Conservation (phyloP, 352 stramenopile genomes). For the Globisporangium orthogonon region DNA sequence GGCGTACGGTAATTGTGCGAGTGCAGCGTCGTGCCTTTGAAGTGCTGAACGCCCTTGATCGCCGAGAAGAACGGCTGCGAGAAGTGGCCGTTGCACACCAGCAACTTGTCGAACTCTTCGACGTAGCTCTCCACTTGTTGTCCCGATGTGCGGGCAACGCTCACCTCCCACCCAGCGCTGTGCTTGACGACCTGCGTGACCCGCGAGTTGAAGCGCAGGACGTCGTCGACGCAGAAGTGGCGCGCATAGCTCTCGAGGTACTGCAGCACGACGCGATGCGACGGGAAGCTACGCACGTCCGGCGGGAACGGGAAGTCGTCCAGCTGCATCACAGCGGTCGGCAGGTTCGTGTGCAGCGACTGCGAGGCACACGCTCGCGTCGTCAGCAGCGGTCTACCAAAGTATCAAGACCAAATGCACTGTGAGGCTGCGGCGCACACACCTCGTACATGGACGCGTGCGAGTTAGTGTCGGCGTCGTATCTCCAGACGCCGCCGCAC, state of each 20-base stretch:
- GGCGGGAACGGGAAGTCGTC: constrained; percentile 60
- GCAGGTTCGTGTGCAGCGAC: constrained; percentile 78
- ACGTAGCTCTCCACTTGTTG: constrained; percentile 36
- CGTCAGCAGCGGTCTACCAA: background rate
- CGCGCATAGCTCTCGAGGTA: constrained; percentile 69
- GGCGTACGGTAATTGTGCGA: constrained; percentile 54
- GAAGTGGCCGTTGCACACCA: constrained; percentile 81
- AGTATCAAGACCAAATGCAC: background rate
- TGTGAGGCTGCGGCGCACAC: background rate
- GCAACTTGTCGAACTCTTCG: constrained; percentile 66
- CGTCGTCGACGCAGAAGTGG: constrained; percentile 42
- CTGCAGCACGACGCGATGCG: constrained; percentile 48
- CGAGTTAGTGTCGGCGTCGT: constrained; percentile 34
- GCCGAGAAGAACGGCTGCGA: constrained; percentile 35
- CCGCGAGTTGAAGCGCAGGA: constrained; percentile 39
- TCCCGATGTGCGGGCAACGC: constrained; percentile 20
- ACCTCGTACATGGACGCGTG: constrained; percentile 75
- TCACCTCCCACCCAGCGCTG: background rate
- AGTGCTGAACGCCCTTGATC: constrained; percentile 55
- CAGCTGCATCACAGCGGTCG: constrained; percentile 77
- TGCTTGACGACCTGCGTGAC: constrained; percentile 48
- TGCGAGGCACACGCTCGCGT: constrained; percentile 6
- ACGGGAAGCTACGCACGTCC: constrained; percentile 44
- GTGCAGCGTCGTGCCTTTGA: constrained; percentile 30
- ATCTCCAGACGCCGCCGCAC: constrained; percentile 78